phyloP scores from a whole-genome alignment of 139 green algal genomes.

The Picocystis salinarum region DNA sequence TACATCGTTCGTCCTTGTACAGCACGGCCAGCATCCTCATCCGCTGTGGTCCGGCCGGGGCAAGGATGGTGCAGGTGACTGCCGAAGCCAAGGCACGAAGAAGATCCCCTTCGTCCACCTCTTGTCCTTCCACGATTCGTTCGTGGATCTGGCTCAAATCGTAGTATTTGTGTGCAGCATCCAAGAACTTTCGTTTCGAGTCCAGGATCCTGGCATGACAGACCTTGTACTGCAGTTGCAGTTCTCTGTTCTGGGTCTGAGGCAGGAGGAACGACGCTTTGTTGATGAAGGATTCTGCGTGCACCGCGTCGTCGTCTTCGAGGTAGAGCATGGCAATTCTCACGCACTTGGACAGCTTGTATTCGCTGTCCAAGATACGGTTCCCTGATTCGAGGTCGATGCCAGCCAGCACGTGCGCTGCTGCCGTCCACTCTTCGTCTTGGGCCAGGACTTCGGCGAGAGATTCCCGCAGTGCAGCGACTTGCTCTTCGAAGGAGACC shows the following conservation, averaged over 20 bases:
- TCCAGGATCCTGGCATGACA: constrained; percentile 92
- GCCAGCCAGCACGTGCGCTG: constrained; percentile 62
- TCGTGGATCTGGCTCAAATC: constrained; percentile 41
- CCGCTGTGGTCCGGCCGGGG: constrained; percentile 69
- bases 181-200: constrained; percentile 79
- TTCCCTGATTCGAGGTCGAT: constrained; percentile 64
- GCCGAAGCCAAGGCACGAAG: constrained; percentile 42
- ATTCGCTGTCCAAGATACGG: constrained; percentile 31
- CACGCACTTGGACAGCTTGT: constrained; percentile 75
- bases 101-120: constrained; percentile 44
- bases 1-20: constrained; percentile 84
- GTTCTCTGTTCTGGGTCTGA: constrained; percentile 37
- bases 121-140: constrained; percentile 1
- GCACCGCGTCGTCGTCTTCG: constrained; percentile 74
- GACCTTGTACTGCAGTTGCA: constrained; percentile 88
- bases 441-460: constrained; percentile 40
- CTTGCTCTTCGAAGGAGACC: constrained; percentile 71
- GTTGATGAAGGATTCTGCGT: constrained; percentile 84
- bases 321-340: constrained; percentile 87
- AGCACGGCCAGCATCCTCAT: constrained; percentile 62
- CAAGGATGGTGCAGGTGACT: constrained; percentile 79
- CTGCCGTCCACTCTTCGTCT: constrained; percentile 74
- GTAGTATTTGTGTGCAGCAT: constrained; percentile 73
- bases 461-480: constrained; percentile 31
- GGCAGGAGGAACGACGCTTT: constrained; percentile 54